A percentile compares a stretch with the other conserved stretches of the same genome.
These are phyloP conservation scores for Fraxinus latifolia DNA, from an alignment of 305 asterid genomes.

Conservation along the genomic window DNA sequence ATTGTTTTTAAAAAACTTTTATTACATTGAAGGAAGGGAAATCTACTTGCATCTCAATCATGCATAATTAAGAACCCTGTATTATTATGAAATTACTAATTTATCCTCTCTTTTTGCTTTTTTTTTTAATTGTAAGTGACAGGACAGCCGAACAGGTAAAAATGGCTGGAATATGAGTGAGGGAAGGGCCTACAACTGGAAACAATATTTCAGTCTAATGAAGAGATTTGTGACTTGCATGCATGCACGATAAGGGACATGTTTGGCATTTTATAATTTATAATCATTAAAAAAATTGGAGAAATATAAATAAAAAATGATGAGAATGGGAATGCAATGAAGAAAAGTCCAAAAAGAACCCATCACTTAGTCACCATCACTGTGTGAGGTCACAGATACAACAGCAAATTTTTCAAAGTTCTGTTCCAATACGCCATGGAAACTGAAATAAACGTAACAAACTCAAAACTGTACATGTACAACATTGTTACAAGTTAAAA, in stretches of 20 bases:
- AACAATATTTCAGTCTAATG: slow-evolving; percentile 35
- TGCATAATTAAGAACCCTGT: background rate
- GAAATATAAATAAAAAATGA: background rate
- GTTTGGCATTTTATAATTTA: slow-evolving; percentile 6
- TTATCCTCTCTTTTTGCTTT: background rate
- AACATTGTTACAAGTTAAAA: slow-evolving; percentile 61
- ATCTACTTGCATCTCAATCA: background rate
- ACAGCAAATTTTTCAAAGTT: slow-evolving; percentile 31
- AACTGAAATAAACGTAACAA: slow-evolving; percentile 31
- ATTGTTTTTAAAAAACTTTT: background rate
- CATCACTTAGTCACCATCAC: slow-evolving; percentile 60
- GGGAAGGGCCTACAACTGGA: slow-evolving; percentile 31
- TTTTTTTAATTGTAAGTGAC: background rate
- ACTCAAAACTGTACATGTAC: slow-evolving; percentile 63
- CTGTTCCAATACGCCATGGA: slow-evolving; percentile 12
- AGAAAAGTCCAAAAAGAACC: slow-evolving; percentile 35
- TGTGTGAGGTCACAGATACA: slow-evolving; percentile 37
- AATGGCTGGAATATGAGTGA: slow-evolving; percentile 22
- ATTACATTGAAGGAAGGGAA: background rate
- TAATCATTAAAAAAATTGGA: background rate
- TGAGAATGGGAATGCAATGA: background rate
- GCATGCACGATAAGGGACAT: slow-evolving; percentile 32
- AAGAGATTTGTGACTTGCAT: slow-evolving; percentile 45
- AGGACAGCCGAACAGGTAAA: background rate
- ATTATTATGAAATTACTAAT: background rate